Evolutionary conservation across 1,139 yeast genomes (phyloP), one percentile per base, ranked within the genome.

Genomic region (Hansenula lynferdii): DNA sequence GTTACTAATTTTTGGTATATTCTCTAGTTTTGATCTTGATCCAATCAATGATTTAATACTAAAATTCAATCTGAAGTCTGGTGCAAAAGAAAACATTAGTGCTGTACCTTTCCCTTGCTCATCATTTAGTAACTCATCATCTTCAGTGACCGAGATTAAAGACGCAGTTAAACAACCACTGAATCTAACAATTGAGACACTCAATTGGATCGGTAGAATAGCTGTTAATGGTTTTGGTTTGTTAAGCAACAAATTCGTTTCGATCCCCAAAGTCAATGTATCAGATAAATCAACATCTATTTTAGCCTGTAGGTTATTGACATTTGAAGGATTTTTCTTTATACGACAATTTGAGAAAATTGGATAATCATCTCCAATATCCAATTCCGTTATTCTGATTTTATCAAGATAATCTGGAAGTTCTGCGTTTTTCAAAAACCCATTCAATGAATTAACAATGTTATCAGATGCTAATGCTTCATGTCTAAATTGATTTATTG

Each of bases 301-400:
- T 47, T 85, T 89, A 0, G 96, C 97, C 57, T 92, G 97, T 34
- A 85, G 59, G 42, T 85, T 69, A 23, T 57, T 55, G 28, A 55
- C 50, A 38, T 60, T 56, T 3, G 54, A 51, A 31, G 67, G 64
- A 28, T 76, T 72, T 47, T 81, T 81, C 44, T 72, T 73, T 21
- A 94, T 85, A 36, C 95, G 74, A 62, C 99, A 92, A 58, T 94
- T 92, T 43, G 96, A 84, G 57, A 92, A 85, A 36, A 92, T 86
- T 2, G 99, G 99, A 56, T 82, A 94, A 58, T 90, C 97, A 56
- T 89, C 87, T 28, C 99, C 99, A 42, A 92, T 81, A 55, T 90
- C 94, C 23, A 92, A 77, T 53, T 90, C 97, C 1, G 94, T 85
- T 36, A 94, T 78, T 44, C 73, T 75, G 32, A 92, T 81, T 20